A percentile compares a stretch with the other conserved stretches of the same genome.
Evolutionary conservation across 2,329 filamentous ascomycete species (phyloP).

Genomic region (Beauveria rudraprayagi): DNA sequence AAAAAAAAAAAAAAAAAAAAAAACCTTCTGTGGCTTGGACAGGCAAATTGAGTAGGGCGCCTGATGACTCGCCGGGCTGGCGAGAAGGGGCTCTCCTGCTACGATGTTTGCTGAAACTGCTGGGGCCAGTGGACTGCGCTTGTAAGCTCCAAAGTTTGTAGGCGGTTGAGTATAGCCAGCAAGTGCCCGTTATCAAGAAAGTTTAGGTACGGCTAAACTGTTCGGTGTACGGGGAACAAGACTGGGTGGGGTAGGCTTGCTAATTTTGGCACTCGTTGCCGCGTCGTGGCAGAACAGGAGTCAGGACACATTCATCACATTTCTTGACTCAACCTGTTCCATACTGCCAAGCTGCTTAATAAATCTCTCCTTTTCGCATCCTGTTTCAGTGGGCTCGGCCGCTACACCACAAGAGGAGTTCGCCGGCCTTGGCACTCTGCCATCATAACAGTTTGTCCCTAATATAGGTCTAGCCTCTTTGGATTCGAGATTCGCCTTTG

Average conservation of each 20-base stretch:
- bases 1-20: no score
- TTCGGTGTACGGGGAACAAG: no score
- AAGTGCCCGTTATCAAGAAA: no score
- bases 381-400: slow-evolving; percentile 1
- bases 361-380: neutral
- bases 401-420: neutral
- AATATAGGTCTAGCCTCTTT: no score
- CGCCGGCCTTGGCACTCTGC: neutral
- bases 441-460: neutral
- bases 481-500: no score
- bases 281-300: neutral
- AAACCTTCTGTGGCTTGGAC: no score
- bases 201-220: no score
- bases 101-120: neutral
- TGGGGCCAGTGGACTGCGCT: neutral
- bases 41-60: no score
- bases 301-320: neutral
- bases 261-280: no score
- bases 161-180: neutral
- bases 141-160: neutral
- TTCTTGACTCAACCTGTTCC: no score
- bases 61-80: neutral
- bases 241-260: no score
- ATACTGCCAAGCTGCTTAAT: no score
- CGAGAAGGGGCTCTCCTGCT: neutral